phyloP scores from a whole-genome alignment of 2,329 filamentous ascomycete genomes.

The Arthrobotrys pseudoclavata region DNA sequence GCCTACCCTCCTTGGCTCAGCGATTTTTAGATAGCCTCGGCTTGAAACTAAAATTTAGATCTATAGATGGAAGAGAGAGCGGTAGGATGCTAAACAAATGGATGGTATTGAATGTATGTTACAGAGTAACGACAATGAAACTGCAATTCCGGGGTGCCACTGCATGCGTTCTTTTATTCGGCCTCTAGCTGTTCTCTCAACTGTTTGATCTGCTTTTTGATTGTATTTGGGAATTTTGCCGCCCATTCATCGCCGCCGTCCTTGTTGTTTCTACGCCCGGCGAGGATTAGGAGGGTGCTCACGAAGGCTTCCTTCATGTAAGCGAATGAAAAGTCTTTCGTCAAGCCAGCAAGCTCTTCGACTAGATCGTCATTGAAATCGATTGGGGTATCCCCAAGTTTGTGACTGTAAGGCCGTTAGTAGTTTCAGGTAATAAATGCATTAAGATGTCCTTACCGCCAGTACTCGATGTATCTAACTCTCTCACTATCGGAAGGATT shows the following conservation, averaged over 20 bases:
- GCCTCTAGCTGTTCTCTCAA: slow-evolving; percentile 73
- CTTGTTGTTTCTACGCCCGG: slow-evolving; percentile 65
- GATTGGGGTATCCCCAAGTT: slow-evolving; percentile 72
- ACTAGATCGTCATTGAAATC: slow-evolving; percentile 74
- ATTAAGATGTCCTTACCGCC: slow-evolving; percentile 69
- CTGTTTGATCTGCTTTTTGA: slow-evolving; percentile 75
- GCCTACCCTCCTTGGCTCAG: slow-evolving; percentile 1
- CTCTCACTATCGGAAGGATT: slow-evolving; percentile 72
- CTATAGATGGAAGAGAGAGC: neutral
- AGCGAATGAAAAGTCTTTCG: slow-evolving; percentile 76
- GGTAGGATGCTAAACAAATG: neutral
- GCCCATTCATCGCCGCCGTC: slow-evolving; percentile 62
- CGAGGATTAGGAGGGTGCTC: slow-evolving; percentile 74
- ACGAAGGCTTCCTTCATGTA: slow-evolving; percentile 80
- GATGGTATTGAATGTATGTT: neutral
- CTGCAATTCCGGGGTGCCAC: neutral
- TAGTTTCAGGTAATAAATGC: neutral
- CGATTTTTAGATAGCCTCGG: too few relatives aligned
- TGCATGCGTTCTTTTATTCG: neutral
- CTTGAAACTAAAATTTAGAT: neutral
- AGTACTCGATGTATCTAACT: slow-evolving; percentile 74
- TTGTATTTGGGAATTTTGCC: slow-evolving; percentile 71
- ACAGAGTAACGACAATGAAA: neutral
- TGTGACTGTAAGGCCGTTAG: slow-evolving; percentile 44
- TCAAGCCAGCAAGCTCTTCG: slow-evolving; percentile 74